Evolutionary conservation across 495 filamentous ascomycete species (phyloP), one percentile per base, ranked within the genome.

Genomic region (Friedmanniomyces endolithicus): DNA sequence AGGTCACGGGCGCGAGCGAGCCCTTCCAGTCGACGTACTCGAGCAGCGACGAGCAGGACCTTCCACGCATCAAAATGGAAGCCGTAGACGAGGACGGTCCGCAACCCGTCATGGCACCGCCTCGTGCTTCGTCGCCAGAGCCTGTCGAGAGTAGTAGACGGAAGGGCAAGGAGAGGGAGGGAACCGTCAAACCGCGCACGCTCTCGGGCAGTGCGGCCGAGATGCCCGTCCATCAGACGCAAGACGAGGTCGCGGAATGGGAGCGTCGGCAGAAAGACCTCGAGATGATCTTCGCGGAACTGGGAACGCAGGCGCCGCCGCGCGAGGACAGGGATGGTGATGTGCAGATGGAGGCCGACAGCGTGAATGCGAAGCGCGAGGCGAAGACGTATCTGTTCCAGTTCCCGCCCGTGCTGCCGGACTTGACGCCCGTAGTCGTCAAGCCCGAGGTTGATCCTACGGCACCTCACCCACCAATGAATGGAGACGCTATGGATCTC

Each of bases 341-440:
- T n/a, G 65, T 64, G 55, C 58, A 59, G 23, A 67, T 73, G 45
- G 65, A 71, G 64, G 35, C 1, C 2, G 34, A 43, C 4, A 43
- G 19, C 11, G 29, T 34, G 17, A 35, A 46, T 31, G 34, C 61
- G 11, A 63, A 61, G 37, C 34, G 57, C 64, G 47, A 64, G 67
- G 17, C 43, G 34, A 73, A 75, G 45, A 65, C 82, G 54, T 83
- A 81, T 52, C 71, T 84, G 47, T 83, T 85, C 67, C 82, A 84
- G 65, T 72, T 85, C 53, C 82, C 82, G 19, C 75, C 77, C 12
- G 70, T 79, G 16, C 67, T 83, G 0, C 80, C 81, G 17, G 74
- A 76, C 2, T 68, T 84, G 14, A 43, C 17, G 14, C 53, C 46
- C 4, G 47, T 56, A 47, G 37, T 70, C 22, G 67, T 73, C 22